These are phyloP conservation scores for Clavispora asparagi DNA, from an alignment of 805 yeast species.

Conservation along the genomic window DNA sequence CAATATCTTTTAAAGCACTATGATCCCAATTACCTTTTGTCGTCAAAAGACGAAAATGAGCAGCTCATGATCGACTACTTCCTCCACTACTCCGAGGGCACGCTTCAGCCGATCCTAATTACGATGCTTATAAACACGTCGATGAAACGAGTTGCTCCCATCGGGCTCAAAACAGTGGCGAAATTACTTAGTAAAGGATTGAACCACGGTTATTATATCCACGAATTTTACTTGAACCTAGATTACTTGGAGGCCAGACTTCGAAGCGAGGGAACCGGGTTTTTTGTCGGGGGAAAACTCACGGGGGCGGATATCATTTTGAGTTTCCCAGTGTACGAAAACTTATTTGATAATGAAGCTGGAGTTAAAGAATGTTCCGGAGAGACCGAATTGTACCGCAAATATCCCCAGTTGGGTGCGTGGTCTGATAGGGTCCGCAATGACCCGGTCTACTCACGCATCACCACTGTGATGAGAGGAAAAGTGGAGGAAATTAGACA, in stretches of 20 bases:
- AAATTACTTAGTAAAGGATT: constrained; percentile 40
- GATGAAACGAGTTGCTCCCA: constrained; percentile 42
- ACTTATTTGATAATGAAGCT: constrained; percentile 25
- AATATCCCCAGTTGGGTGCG: constrained; percentile 32
- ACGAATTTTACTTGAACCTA: constrained; percentile 39
- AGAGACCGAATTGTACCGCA: constrained; percentile 26
- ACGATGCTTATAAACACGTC: constrained; percentile 33
- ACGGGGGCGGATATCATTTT: constrained; percentile 55
- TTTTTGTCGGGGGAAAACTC: constrained; percentile 46
- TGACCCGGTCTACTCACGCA: constrained; percentile 28
- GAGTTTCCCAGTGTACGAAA: constrained; percentile 37
- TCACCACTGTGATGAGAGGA: constrained; percentile 28
- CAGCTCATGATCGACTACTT: constrained; percentile 44
- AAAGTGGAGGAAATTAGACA: constrained; percentile 16
- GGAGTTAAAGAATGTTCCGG: constrained; percentile 31
- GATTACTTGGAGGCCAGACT: constrained; percentile 38
- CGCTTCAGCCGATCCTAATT: constrained; percentile 47
- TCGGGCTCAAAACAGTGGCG: constrained; percentile 43
- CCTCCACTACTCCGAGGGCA: constrained; percentile 57
- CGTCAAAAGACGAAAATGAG: constrained; percentile 34
- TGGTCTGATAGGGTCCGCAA: constrained; percentile 31
- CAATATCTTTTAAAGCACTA: constrained; percentile 47
- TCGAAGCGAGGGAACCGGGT: constrained; percentile 25
- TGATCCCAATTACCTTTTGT: constrained; percentile 38
- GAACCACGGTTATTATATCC: constrained; percentile 43